Evolutionary conservation across 1,284 basidiomycete genomes (phyloP).

Genomic region (Bjerkandera adusta): DNA sequence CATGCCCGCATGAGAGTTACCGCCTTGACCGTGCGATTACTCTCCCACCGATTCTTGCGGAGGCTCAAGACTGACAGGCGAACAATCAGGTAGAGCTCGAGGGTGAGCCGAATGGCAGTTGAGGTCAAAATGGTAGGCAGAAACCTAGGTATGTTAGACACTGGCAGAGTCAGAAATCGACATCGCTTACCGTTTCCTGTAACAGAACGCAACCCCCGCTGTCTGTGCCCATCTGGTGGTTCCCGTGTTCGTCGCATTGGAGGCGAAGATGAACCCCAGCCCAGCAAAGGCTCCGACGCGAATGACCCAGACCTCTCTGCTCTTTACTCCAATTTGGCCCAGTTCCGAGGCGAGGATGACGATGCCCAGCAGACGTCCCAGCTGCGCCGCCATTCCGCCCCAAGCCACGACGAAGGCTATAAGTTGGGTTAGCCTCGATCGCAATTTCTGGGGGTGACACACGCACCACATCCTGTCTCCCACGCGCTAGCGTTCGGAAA

Average conservation of each 20-base stretch:
- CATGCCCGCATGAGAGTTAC: constrained; percentile 33
- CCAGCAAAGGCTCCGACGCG: constrained; percentile 35
- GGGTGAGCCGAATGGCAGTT: constrained; percentile 38
- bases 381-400: constrained; percentile 44
- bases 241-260: constrained; percentile 42
- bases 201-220: constrained; percentile 29
- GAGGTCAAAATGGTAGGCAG: constrained; percentile 40
- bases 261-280: constrained; percentile 43
- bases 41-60: constrained; percentile 22
- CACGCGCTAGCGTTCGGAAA: constrained; percentile 28
- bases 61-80: constrained; percentile 33
- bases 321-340: constrained; percentile 29
- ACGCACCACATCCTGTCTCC: constrained; percentile 40
- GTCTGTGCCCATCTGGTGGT: constrained; percentile 26
- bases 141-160: constrained; percentile 31
- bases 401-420: constrained; percentile 50
- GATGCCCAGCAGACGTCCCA: constrained; percentile 42
- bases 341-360: constrained; percentile 43
- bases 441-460: not conserved
- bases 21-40: constrained; percentile 28
- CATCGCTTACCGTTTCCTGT: constrained; percentile 37
- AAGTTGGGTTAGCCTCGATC: not conserved
- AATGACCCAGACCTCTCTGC: constrained; percentile 35
- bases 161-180: not conserved
- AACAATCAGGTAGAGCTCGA: constrained; percentile 42